Base-by-base conservation (phyloP, 2,329 filamentous ascomycete genomes). In the Xylaria sp. region DNA sequence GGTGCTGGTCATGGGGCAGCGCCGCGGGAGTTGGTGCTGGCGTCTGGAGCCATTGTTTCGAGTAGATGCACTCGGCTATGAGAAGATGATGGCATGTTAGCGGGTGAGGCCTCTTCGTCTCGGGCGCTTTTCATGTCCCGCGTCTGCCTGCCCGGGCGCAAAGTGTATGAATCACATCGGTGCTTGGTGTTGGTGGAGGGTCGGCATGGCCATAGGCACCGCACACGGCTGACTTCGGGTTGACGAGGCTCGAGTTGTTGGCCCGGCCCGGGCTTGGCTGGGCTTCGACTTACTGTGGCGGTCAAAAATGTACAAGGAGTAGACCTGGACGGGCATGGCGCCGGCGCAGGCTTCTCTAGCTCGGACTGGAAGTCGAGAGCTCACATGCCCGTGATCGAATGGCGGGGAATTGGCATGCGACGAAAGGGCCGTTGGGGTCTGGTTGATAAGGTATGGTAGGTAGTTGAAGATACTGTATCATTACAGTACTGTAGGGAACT, bases 231-330 rank as follows among this genome's bases (percentile, higher is more conserved):
- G 64, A 69, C 57, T 66, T 43, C 20, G 60, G 53, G 18, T 50
- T n/a, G 60, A 57, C 60, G 30, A 60, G 60, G 64, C 60, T 60
- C 46, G 36, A 36, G 30, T 36, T n/a, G n/a, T 34, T 45, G 63
- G 25, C 52, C 50, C 15, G 56, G 41, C 41, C 6, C 13, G 13
- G 32, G 25, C 60, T 60, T 23, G 56, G 34, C 55, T 36, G 10
- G 64, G 56, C 59, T 34, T 57, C 36, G 62, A 77, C 88, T 78
- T 86, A 97, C 96, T 97, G 82, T 99, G 96, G 73, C 96, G 91
- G 83, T 99, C 96, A 80, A 99, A 99, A 79, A 99, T 97, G 86
- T 97, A 97, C 83, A 99, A 97, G 68, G 94, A 94, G 83, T 97
- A 98, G 81, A 98, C 92, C 69, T 79, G 77, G 74, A 78, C 74